Percentiles rank a stretch among this genome's conserved stretches.
Conservation (phyloP, 2,329 filamentous ascomycete genomes). For the Xylaria sp. region DNA sequence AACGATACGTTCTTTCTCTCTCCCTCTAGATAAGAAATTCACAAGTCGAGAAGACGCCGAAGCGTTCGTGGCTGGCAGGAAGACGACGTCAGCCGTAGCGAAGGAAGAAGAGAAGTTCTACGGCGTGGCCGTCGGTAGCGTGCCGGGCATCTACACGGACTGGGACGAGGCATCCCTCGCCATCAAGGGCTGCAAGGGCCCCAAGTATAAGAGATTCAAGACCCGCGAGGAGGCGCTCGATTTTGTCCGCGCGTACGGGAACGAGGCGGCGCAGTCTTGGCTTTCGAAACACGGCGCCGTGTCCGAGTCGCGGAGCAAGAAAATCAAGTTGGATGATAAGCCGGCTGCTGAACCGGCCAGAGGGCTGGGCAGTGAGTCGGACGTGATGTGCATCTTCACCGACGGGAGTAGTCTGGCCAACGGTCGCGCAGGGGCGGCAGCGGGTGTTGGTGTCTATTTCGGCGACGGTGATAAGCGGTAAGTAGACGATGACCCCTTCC, state of each 20-base stretch:
- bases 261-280: constrained; percentile 39
- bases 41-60: constrained; percentile 67
- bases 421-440: constrained; percentile 48
- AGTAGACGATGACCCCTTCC: constrained; percentile 11
- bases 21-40: constrained; percentile 70
- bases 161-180: constrained; percentile 69
- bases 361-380: constrained; percentile 10
- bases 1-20: constrained; percentile 5
- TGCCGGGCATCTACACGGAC: constrained; percentile 55
- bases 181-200: constrained; percentile 66
- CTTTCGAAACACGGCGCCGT: constrained; percentile 35
- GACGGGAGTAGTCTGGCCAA: constrained; percentile 59
- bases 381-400: constrained; percentile 50
- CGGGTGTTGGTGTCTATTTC: constrained; percentile 61
- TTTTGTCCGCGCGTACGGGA: constrained; percentile 58
- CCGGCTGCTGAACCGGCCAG: too few relatives aligned
- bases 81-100: constrained; percentile 34
- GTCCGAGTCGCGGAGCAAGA: constrained; percentile 33
- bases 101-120: constrained; percentile 49
- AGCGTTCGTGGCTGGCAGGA: constrained; percentile 64
- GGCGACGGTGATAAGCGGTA: constrained; percentile 49
- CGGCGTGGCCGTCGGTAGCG: constrained; percentile 54
- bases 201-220: constrained; percentile 64
- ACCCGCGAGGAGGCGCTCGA: constrained; percentile 68
- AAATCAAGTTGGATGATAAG: constrained; percentile 26